These are phyloP conservation scores for Cyclotella distinguenda DNA, from an alignment of 108 stramenopile genomes.

Conservation along the genomic window DNA sequence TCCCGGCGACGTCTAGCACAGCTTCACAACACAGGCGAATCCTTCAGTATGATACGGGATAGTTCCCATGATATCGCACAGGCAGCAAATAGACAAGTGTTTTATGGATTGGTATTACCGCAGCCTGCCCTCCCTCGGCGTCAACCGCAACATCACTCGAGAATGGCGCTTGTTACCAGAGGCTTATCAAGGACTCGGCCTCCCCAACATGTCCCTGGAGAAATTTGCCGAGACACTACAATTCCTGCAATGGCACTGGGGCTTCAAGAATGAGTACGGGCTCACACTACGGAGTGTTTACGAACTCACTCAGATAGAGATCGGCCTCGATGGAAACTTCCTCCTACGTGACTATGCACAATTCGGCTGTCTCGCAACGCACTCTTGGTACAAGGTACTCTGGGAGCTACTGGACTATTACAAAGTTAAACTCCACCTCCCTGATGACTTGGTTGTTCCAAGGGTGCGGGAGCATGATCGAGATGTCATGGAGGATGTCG, in stretches of 20 bases:
- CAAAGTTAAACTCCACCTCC: neutral
- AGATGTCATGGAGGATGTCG: neutral
- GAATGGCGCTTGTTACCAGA: neutral
- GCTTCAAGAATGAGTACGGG: neutral
- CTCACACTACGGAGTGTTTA: neutral
- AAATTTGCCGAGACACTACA: neutral
- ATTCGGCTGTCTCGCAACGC: neutral
- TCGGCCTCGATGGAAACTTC: slow-evolving; percentile 7
- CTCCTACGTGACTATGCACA: neutral
- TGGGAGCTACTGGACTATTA: slow-evolving; percentile 2
- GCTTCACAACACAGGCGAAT: neutral
- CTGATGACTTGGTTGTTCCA: neutral
- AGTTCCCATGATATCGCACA: neutral
- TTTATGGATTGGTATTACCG: neutral
- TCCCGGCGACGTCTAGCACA: neutral
- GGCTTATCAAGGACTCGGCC: slow-evolving; percentile 1
- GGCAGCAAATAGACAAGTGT: neutral
- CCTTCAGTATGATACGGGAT: slow-evolving; percentile 4
- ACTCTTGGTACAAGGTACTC: slow-evolving; percentile 10
- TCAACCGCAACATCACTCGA: slow-evolving; percentile 1
- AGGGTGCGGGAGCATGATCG: neutral
- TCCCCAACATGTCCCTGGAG: neutral
- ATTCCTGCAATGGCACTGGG: slow-evolving; percentile 8
- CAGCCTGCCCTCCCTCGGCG: neutral
- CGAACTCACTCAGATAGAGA: slow-evolving; percentile 2